A percentile compares a stretch with the other conserved stretches of the same genome.
Conservation (phyloP, 2,329 filamentous ascomycete species). For the Botryotinia globosa region DNA sequence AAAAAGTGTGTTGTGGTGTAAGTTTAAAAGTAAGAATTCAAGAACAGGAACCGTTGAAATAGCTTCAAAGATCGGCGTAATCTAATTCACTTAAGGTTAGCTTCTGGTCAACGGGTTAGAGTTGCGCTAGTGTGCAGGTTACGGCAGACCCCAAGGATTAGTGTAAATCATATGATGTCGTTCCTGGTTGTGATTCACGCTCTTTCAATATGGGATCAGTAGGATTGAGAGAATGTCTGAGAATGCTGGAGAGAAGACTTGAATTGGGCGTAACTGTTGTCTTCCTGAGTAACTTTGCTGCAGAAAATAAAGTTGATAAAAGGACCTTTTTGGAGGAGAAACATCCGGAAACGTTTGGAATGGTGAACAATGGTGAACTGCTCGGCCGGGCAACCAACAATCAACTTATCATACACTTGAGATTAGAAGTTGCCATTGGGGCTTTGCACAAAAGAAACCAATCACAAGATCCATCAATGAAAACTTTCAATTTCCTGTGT, state of each 20-base stretch:
- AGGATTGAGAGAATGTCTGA: background rate
- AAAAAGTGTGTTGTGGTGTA: constrained; percentile 12
- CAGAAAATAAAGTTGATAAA: background rate
- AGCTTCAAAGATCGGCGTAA: background rate
- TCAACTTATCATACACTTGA: background rate
- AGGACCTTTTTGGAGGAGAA: background rate
- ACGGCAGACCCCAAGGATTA: constrained; percentile 16
- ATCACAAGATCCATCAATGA: background rate
- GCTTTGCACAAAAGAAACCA: background rate
- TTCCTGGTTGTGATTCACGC: background rate
- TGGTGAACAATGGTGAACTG: background rate
- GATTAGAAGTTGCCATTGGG: background rate
- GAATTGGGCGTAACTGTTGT: background rate
- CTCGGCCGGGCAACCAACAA: background rate
- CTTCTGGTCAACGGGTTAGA: background rate
- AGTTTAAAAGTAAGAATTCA: constrained; percentile 18
- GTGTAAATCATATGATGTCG: background rate
- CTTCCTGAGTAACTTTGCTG: background rate
- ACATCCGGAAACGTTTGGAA: background rate
- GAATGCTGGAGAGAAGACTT: background rate
- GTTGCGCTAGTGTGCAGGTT: constrained; percentile 8
- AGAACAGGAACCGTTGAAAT: constrained; percentile 7
- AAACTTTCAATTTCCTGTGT: background rate
- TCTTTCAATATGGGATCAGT: background rate
- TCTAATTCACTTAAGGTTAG: constrained; percentile 22